These are phyloP conservation scores for Sonneratia alba DNA, from an alignment of 345 rosid genomes.

Conservation along the genomic window DNA sequence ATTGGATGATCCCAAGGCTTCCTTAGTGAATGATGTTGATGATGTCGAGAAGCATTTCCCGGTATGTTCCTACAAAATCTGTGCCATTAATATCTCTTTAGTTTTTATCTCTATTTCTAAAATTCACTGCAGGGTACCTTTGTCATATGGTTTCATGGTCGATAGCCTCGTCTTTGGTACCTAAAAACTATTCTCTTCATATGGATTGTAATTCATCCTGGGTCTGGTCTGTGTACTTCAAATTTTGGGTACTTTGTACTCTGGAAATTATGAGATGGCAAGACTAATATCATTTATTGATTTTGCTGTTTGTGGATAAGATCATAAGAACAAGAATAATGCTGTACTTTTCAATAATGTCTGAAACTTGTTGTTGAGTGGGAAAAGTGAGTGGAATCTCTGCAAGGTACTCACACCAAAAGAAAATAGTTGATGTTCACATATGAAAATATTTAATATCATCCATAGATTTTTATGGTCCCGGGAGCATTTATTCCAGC, in stretches of 20 bases:
- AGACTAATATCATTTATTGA: no score
- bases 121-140: background rate
- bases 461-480: background rate
- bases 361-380: background rate
- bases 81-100: background rate
- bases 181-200: background rate
- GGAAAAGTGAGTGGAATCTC: background rate
- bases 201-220: background rate
- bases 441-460: background rate
- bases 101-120: background rate
- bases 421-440: background rate
- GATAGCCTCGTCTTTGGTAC: background rate
- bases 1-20: conserved; percentile 87
- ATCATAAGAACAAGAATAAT: background rate
- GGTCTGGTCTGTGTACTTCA: background rate
- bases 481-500: background rate
- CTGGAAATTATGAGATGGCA: background rate
- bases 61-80: conserved; percentile 24
- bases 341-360: background rate
- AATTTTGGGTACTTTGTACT: background rate
- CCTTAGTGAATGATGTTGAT: conserved; percentile 79
- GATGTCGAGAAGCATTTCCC: conserved; percentile 94
- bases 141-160: background rate
- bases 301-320: background rate
- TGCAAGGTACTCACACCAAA: background rate